Base-by-base conservation (phyloP, 306 rosid genomes). In the Medicago ruthenica region DNA sequence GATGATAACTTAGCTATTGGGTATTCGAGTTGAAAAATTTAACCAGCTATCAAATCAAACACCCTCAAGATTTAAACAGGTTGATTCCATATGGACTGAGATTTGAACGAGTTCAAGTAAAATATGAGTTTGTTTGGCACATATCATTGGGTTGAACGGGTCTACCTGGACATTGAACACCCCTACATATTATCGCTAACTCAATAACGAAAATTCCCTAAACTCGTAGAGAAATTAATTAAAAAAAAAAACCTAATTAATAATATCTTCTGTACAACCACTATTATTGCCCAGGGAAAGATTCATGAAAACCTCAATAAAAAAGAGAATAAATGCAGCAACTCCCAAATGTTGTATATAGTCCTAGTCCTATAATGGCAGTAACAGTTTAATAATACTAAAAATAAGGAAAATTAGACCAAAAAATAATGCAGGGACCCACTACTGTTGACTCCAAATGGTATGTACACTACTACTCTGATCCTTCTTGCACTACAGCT, bases 391-490 rank as follows among this genome's bases (percentile, higher is more conserved):
- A 63, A 40, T 42, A 66, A 41, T 34, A 66, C 57, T 22, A 67
- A 22, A 67, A 54, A 73, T 27, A 75, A 71, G 61, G 76, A 72
- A 66, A 34, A 22, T 57, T 41, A 67, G 58, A 64, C 71, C 72
- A 44, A 67, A 67, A 67, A 71, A 84, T 61, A 80, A 61, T 69
- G 75, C 69, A 83, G 75, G 82, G 78, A 76, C 74, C 86, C 86
- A 61, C 86, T 88, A 82, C 50, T 62, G 66, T 71, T 58, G 67
- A 82, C 79, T 78, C 77, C 73, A 79, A 72, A 24, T 86, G 81
- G 70, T 89, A 86, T 91, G 74, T 89, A 91, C 97, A 89, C 84
- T 76, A 70, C 59, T 80, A 66, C 59, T 80, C 74, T 27, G 81
- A 67, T 21, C 71, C 67, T 80, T 39, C 48, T 57, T 71, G 69